Conservation (phyloP, 2,329 filamentous ascomycete genomes). For the Neoscytalidium dimidiatum region DNA sequence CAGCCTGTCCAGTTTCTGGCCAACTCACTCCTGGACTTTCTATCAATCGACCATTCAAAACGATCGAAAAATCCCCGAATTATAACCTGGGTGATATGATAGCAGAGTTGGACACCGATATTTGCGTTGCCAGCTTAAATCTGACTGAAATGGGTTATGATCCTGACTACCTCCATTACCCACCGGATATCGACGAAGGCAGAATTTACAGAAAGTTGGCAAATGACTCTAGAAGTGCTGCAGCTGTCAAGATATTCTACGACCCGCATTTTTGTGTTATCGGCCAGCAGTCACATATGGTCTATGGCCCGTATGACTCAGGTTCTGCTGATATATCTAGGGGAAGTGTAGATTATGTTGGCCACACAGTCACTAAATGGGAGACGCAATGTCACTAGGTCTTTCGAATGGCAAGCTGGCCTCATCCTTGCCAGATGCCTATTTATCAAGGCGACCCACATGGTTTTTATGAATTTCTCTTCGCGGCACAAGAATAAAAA, state of each 20-base stretch:
- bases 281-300: background rate
- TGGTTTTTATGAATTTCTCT: constrained; percentile 29
- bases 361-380: background rate
- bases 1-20: constrained; percentile 32
- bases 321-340: background rate
- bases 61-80: background rate
- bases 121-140: background rate
- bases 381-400: constrained; percentile 27
- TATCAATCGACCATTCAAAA: background rate
- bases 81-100: background rate
- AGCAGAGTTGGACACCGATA: background rate
- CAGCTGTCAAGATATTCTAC: background rate
- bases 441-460: constrained; percentile 31
- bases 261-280: background rate
- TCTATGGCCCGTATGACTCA: background rate
- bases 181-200: background rate
- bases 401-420: constrained; percentile 26
- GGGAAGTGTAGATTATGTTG: background rate
- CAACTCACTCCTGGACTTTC: constrained; percentile 32
- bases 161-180: background rate
- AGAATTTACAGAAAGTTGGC: background rate
- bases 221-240: background rate
- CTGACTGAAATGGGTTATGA: background rate
- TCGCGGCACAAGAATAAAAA: constrained; percentile 28
- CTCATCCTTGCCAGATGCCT: constrained; percentile 29